Conservation (phyloP, 2,329 filamentous ascomycete species). For the Ophidiomyces ophidiicola region DNA sequence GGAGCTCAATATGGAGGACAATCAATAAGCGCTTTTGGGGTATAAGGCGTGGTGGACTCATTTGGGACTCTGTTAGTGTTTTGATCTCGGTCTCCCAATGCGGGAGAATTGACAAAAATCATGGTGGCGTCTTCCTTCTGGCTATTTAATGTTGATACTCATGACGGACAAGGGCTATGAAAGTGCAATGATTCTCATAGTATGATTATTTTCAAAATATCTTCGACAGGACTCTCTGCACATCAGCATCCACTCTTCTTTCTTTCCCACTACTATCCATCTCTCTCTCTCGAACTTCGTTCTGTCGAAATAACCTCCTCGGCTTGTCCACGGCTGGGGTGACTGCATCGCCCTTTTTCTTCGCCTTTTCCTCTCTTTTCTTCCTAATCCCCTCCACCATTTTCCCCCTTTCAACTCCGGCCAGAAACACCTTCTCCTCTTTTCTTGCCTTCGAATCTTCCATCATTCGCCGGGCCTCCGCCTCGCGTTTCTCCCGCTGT, state of each 20-base stretch:
- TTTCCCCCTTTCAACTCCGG: slow-evolving; percentile 32
- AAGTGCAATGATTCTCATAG: too few species aligned
- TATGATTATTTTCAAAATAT: slow-evolving; percentile 27
- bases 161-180: too few species aligned
- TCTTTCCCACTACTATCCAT: slow-evolving; percentile 17
- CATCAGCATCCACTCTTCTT: slow-evolving; percentile 24
- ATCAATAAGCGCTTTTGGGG: background rate
- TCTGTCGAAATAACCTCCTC: slow-evolving; percentile 33
- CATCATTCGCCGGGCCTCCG: slow-evolving; percentile 31
- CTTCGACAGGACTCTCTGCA: slow-evolving; percentile 35
- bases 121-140: too few species aligned
- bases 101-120: too few species aligned
- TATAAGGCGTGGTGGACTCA: background rate
- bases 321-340: slow-evolving; percentile 17
- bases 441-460: slow-evolving; percentile 33
- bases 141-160: too few species aligned
- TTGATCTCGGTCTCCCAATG: background rate
- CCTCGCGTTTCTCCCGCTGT: slow-evolving; percentile 31
- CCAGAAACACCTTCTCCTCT: slow-evolving; percentile 35
- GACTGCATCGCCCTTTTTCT: slow-evolving; percentile 17
- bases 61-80: background rate
- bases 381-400: slow-evolving; percentile 34
- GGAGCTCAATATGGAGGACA: slow-evolving; percentile 56
- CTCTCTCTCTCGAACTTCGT: slow-evolving; percentile 24
- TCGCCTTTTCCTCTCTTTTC: slow-evolving; percentile 33